Percentiles rank a stretch among this genome's conserved stretches.
phyloP scores from a whole-genome alignment of 306 rosid species.

The Quercus glauca region DNA sequence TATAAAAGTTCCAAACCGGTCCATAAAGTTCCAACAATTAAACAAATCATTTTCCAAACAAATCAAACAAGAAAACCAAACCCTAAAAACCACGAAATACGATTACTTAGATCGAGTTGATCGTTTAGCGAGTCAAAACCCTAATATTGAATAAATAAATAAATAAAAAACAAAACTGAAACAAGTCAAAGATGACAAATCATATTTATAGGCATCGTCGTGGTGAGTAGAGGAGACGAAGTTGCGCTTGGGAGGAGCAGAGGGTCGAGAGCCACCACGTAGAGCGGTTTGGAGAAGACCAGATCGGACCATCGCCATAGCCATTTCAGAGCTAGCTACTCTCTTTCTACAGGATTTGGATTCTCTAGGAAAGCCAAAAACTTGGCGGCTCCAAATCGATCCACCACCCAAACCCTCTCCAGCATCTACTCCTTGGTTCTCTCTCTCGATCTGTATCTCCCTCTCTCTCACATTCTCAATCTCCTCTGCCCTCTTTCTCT shows the following conservation, averaged over 20 bases:
- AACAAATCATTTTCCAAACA: background rate
- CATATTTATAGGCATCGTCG: slow-evolving; percentile 61
- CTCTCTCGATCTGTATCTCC: too few relatives aligned
- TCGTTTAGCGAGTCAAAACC: background rate
- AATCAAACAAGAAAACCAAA: background rate
- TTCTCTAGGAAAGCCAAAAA: too few relatives aligned
- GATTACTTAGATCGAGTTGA: background rate
- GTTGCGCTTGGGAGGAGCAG: slow-evolving; percentile 53
- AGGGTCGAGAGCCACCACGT: slow-evolving; percentile 47
- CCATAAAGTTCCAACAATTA: too few relatives aligned
- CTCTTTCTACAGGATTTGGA: too few relatives aligned
- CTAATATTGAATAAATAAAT: background rate
- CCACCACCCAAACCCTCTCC: too few relatives aligned
- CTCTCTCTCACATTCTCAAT: too few relatives aligned
- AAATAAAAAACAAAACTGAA: background rate
- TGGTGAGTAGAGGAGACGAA: slow-evolving; percentile 65
- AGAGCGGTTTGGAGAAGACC: slow-evolving; percentile 56
- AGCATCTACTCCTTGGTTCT: too few relatives aligned
- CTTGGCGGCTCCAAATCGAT: too few relatives aligned
- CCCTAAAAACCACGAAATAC: background rate
- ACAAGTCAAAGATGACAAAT: background rate
- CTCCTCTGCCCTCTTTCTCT: too few relatives aligned
- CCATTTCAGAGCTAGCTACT: too few relatives aligned
- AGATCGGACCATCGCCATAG: slow-evolving; percentile 25
- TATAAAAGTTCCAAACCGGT: too few relatives aligned